These are phyloP conservation scores for Plectosphaerella cucumerina DNA, from an alignment of 2,329 filamentous ascomycete species.

Conservation along the genomic window DNA sequence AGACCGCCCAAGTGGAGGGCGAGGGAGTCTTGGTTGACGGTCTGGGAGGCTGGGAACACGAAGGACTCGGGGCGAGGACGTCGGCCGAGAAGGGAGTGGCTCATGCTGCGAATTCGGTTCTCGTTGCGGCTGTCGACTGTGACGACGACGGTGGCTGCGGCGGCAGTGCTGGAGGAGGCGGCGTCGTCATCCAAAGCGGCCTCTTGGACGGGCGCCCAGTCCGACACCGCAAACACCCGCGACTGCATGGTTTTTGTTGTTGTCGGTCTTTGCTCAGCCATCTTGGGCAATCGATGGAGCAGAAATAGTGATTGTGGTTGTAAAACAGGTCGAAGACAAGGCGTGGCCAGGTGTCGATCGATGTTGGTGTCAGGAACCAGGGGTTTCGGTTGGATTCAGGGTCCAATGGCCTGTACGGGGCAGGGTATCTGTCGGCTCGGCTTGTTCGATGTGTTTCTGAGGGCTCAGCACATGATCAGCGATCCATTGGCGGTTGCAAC, in stretches of 20 bases:
- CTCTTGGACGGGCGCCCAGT: conserved; percentile 39
- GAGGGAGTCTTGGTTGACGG: neutral
- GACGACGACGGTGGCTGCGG: too few species aligned
- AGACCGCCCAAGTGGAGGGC: conserved; percentile 12
- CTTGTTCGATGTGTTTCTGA: neutral
- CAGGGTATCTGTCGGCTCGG: too few species aligned
- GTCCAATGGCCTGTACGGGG: neutral
- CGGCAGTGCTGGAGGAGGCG: conserved; percentile 9
- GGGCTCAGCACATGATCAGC: neutral
- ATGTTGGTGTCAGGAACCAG: neutral
- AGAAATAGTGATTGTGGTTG: too few species aligned
- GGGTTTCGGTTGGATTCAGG: neutral
- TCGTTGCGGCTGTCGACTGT: conserved; percentile 21
- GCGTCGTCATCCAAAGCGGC: conserved; percentile 31
- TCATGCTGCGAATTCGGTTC: conserved; percentile 43
- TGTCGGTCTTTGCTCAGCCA: neutral
- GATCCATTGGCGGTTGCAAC: neutral
- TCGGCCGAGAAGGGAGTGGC: conserved; percentile 38
- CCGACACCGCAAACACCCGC: conserved; percentile 33
- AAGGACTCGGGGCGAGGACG: conserved; percentile 11
- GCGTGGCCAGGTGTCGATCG: neutral
- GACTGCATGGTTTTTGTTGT: conserved; percentile 21
- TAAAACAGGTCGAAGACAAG: neutral
- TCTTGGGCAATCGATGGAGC: too few species aligned
- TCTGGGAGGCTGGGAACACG: neutral